Evolutionary conservation across 1,284 basidiomycete species (phyloP), one percentile per base, ranked within the genome.

Genomic region (Ceratobasidium sp.): DNA sequence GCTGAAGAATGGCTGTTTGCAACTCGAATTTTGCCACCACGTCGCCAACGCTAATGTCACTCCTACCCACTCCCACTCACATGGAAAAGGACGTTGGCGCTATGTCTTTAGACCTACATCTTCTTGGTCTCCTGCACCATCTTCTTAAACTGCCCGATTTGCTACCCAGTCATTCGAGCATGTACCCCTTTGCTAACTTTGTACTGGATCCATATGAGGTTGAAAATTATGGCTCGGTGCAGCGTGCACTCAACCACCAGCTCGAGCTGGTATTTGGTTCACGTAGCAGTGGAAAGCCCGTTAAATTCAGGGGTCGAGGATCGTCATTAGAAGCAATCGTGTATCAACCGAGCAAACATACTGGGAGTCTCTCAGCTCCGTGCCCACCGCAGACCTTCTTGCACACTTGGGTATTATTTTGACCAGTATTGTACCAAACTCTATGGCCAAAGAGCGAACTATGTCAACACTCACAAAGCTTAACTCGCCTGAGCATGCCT

Each of bases 401-500:
- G n/a, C 49, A 10, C 49, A 52, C 25, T 13, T 52, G 15, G 49
- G 49, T 5, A 29, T 52, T 5, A 31, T 27, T 52, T 29, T 52
- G 7, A 52, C 49, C 15, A 52, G 49, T 31, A 27, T 52, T 6
- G 8, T 52, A 17, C 49, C 49, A 27, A 52, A 52, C 17, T 52
- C 49, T 25, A 52, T 52, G 49, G 49, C 49, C 27, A 29, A 52
- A 25, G 49, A 52, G 49, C 49, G 6, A 52, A 20, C 49, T 27
- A 52, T 52, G 49, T 52, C 49, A 52, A 52, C 49, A 3, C 25
- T 52, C 17, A 52, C 49, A 52, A 52, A 52, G 49, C 17, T 52
- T 7, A 52, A 27, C 27, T 52, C 49, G 7, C 49, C 49, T 27
- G 49, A 52, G 15, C 22, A 29, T 7, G 49, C 49, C 25, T 12